These are phyloP conservation scores for Nemania serpens DNA, from an alignment of 2,329 filamentous ascomycete species.

Conservation along the genomic window DNA sequence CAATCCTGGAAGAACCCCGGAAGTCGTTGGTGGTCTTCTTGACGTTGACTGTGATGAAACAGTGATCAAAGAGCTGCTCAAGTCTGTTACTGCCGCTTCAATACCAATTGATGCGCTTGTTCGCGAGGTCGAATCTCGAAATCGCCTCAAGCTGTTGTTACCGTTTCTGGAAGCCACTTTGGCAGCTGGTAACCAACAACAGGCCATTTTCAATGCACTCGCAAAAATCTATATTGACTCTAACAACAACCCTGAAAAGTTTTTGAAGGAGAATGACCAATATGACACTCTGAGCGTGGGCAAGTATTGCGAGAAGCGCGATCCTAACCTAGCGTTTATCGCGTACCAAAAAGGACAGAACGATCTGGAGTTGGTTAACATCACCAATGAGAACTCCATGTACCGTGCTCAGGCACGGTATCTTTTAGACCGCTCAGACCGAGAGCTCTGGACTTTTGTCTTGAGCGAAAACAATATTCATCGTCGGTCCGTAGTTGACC, in stretches of 20 bases:
- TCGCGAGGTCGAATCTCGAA: constrained; percentile 90
- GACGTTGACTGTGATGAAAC: constrained; percentile 97
- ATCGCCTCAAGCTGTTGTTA: constrained; percentile 90
- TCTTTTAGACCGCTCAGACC: constrained; percentile 85
- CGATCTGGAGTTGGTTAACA: constrained; percentile 93
- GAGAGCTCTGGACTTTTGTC: constrained; percentile 93
- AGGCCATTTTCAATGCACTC: constrained; percentile 94
- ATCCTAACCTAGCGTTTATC: constrained; percentile 93
- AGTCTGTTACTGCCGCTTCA: constrained; percentile 79
- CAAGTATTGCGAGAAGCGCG: constrained; percentile 98
- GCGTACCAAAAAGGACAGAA: constrained; percentile 97
- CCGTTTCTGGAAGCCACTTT: constrained; percentile 95
- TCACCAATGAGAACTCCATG: constrained; percentile 99
- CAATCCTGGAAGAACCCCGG: constrained; percentile 87
- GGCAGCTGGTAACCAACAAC: constrained; percentile 88
- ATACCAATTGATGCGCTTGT: constrained; percentile 96
- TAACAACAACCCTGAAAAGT: constrained; percentile 97
- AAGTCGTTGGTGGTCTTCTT: constrained; percentile 88
- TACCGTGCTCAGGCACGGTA: constrained; percentile 98
- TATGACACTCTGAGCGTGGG: constrained; percentile 92
- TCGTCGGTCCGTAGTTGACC: constrained; percentile 89
- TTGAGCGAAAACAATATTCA: constrained; percentile 95
- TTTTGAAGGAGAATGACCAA: constrained; percentile 95
- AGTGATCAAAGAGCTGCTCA: constrained; percentile 91
- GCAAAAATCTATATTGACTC: constrained; percentile 99